Conservation (phyloP, 768 basidiomycete species). For the Leccinum ochraceum region DNA sequence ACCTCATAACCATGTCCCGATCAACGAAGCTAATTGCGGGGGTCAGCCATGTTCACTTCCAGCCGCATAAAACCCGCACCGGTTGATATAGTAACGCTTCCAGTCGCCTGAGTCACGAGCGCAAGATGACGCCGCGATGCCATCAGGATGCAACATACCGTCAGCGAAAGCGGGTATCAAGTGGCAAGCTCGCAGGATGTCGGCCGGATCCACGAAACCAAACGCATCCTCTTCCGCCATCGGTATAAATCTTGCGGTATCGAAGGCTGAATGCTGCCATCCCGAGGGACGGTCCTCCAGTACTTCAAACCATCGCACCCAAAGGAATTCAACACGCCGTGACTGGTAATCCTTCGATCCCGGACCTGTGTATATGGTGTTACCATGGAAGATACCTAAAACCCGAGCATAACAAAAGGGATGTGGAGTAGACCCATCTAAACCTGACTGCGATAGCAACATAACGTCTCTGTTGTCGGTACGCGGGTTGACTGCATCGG, state of each 20-base stretch:
- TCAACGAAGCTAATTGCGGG: background rate
- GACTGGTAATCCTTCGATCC: background rate
- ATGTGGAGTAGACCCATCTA: background rate
- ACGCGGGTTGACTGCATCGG: background rate
- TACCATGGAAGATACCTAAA: too few species aligned
- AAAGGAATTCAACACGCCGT: background rate
- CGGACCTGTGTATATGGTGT: too few species aligned
- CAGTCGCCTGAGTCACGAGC: background rate
- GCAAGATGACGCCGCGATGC: background rate
- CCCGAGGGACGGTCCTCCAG: background rate
- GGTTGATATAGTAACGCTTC: slow-evolving; percentile 1
- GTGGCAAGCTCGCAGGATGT: background rate
- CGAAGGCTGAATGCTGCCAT: background rate
- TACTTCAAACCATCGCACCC: background rate
- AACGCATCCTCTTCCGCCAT: background rate
- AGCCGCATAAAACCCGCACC: background rate
- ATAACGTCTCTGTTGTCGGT: background rate
- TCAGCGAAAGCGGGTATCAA: background rate
- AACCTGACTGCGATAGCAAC: background rate
- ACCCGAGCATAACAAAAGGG: too few species aligned
- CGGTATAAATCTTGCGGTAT: background rate
- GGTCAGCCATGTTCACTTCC: background rate
- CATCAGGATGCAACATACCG: background rate
- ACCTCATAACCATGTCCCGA: background rate
- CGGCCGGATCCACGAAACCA: background rate